Evolutionary conservation across 768 basidiomycete genomes (phyloP), one percentile per base, ranked within the genome.

Genomic region (Podaxis sp.): DNA sequence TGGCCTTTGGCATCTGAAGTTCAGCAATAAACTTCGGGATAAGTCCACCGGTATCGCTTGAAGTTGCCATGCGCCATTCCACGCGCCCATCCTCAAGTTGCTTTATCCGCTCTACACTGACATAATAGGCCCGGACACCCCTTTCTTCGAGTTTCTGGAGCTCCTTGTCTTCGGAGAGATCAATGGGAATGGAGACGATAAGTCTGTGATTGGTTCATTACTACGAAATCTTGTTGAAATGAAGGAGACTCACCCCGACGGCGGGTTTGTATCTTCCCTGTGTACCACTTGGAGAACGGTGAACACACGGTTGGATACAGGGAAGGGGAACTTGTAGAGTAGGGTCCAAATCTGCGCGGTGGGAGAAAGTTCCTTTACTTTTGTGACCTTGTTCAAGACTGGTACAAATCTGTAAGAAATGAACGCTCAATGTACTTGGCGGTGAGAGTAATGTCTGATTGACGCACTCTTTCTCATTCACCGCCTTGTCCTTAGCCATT

Each of bases 31-130:
- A 89, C 15, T 76, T 74, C 0, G 90, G 90, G 49, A 92, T 86
- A 57, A 71, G 80, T 24, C 91, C 91, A 25, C 88, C 89, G 12
- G 89, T 84, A 2, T 82, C 84, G 66, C 87, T 88, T 25, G 88
- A 86, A 2, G 89, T 90, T 2, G 90, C 90, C 90, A 93, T 91
- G 43, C 84, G 79, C 90, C 90, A 93, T 72, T 91, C 89, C 12
- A 85, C 82, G 53, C 73, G 82, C 55, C 87, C 91, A 64, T 83
- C 76, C 19, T 82, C 82, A 43, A 87, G 80, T 71, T 89, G 88
- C 47, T 76, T 72, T 57, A 93, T 67, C 33, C 82, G 80, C 73
- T 93, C 91, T 3, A 89, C 85, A 66, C 85, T 84, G 41, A 83
- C 85, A 69, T 92, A 92, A 67, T 82, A 84, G 1, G 87, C 91